Base-by-base conservation (phyloP, 106 monocot species). In the Triglochin maritima region DNA sequence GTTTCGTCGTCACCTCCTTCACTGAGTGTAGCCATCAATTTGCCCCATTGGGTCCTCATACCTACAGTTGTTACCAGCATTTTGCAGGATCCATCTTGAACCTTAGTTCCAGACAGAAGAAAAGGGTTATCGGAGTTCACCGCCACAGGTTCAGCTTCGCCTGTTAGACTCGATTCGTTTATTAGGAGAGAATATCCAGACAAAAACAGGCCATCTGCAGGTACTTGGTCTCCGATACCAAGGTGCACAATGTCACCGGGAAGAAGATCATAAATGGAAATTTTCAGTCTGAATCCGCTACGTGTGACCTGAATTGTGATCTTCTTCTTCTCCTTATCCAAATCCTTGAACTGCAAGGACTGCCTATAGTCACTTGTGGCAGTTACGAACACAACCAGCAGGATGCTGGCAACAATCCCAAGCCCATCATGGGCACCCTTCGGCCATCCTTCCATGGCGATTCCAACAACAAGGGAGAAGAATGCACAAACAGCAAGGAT, bases 1-100 rank as follows among this genome's bases (percentile, higher is more conserved):
- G 87, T 87, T 71, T 87, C 87, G 71, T 87, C 87, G 60, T 87
- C 84, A 6, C 87, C 87, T n/a, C 84, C 84, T 77, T 84, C 84
- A 29, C 76, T 87, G 7, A 87, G 73, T 4, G 87, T 87, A 16
- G 80, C 84, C 87, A 87, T 81, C 43, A 87, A 73, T 69, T 84
- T 84, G 6, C 87, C 87, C 87, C 87, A 87, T 53, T 87, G 84
- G 6, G 87, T 87, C 56, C 76, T 81, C 87, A 87, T 87, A 49
- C 87, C 87, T 64, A 87, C 87, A 43, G 87, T 79, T 0, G 87
- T 81, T 12, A 87, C 76, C 46, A 87, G 53, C 87, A 87, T 87
- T 56, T 81, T 87, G 57, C 87, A 81, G 52, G 81, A 84, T 45
- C 87, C 87, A 79, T 87, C 87, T 81, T 87, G 84, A 15, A 87